Conservation (phyloP, 306 rosid species). For the Rosa persica region DNA sequence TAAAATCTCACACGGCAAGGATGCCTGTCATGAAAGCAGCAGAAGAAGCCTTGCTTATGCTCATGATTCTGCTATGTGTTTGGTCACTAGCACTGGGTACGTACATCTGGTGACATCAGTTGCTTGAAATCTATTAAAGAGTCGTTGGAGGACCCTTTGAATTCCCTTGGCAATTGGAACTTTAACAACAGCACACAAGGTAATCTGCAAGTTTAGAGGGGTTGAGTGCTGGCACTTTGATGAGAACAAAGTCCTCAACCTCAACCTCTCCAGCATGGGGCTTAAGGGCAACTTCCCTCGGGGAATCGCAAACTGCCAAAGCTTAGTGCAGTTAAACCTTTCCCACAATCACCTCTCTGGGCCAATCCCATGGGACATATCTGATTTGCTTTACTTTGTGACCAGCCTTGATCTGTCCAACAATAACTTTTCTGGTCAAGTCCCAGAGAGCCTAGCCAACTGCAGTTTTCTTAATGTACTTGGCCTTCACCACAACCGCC, state of each 20-base stretch:
- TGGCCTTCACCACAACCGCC: slow-evolving; percentile 27
- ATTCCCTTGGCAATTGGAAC: slow-evolving; percentile 7
- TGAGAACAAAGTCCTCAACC: slow-evolving; percentile 3
- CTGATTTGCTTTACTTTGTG: not conserved
- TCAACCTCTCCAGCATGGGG: slow-evolving; percentile 20
- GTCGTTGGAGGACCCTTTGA: slow-evolving; percentile 18
- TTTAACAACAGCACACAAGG: not conserved
- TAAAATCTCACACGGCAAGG: not conserved
- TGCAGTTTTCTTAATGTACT: slow-evolving; percentile 22
- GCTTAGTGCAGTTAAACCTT: too few relatives aligned
- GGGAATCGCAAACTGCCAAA: slow-evolving; percentile 11
- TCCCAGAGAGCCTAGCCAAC: slow-evolving; percentile 26
- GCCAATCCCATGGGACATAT: slow-evolving; percentile 26
- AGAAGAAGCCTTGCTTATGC: not conserved
- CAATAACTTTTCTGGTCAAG: slow-evolving; percentile 32
- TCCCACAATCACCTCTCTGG: slow-evolving; percentile 27
- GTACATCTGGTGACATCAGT: slow-evolving; percentile 12
- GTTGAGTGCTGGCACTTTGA: slow-evolving; percentile 24
- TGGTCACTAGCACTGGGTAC: slow-evolving; percentile 18
- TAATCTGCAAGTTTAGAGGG: slow-evolving; percentile 15
- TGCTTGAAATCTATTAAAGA: slow-evolving; percentile 33
- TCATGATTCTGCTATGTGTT: slow-evolving; percentile 2
- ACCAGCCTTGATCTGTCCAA: slow-evolving; percentile 32
- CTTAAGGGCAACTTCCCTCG: slow-evolving; percentile 34
- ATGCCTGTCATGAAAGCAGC: not conserved